Evolutionary conservation across 768 basidiomycete genomes (phyloP).

Genomic region (Pleurotus pulmonarius): DNA sequence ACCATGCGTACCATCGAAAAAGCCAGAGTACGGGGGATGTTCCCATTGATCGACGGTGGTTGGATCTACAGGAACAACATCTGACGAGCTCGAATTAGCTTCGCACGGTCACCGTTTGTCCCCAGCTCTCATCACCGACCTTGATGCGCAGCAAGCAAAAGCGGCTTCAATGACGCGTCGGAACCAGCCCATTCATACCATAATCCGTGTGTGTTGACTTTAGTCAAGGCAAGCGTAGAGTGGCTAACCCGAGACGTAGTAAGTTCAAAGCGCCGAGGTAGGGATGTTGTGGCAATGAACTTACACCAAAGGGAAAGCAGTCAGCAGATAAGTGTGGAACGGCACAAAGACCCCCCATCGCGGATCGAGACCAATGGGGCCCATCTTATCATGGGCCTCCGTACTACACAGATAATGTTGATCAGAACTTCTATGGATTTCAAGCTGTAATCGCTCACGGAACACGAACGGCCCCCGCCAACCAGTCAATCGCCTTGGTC

Average conservation of each 20-base stretch:
- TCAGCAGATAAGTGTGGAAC: conserved; percentile 53
- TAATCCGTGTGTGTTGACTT: conserved; percentile 74
- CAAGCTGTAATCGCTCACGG: conserved; percentile 15
- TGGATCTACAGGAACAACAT: conserved; percentile 66
- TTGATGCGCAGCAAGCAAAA: conserved; percentile 68
- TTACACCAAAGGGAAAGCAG: conserved; percentile 59
- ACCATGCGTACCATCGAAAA: conserved; percentile 44
- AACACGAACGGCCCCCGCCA: conserved; percentile 29
- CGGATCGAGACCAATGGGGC: conserved; percentile 40
- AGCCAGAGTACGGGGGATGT: conserved; percentile 60
- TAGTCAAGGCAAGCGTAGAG: conserved; percentile 50
- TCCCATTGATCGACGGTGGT: conserved; percentile 54
- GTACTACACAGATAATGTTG: conserved; percentile 32
- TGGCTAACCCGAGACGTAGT: conserved; percentile 36
- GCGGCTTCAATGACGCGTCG: conserved; percentile 56
- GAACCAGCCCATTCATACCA: conserved; percentile 70
- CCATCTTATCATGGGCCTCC: conserved; percentile 49
- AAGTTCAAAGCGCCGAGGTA: no score
- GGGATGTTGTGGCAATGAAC: conserved; percentile 23
- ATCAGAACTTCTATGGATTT: no score
- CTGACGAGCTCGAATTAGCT: conserved; percentile 23
- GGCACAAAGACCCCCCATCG: conserved; percentile 51
- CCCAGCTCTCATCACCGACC: conserved; percentile 27
- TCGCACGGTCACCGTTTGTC: background rate
- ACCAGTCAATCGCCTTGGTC: conserved; percentile 24